Base-by-base conservation (phyloP, 164 flowering plant species). In the Tetrastigma voinierianum region DNA sequence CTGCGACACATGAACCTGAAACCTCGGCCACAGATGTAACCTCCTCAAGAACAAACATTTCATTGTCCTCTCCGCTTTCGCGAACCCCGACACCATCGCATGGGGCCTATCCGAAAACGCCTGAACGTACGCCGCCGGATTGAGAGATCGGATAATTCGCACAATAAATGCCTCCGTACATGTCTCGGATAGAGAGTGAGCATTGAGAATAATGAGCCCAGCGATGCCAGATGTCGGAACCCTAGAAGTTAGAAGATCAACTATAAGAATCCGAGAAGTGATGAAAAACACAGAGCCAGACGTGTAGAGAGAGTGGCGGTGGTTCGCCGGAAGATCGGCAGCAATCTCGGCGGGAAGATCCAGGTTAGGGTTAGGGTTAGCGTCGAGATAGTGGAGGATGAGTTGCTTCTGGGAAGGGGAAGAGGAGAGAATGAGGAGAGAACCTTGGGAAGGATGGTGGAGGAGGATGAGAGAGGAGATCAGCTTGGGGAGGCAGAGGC, bases 1-100 rank as follows among this genome's bases (percentile, higher is more conserved):
- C 80, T 96, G 81, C n/a, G 91, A 84, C 12, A 96, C 97, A 47
- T 77, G 77, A 1, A 96, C 90, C 69, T 96, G 99, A 79, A 96
- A 96, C 80, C 99, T 79, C 16, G 99, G 99, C 99, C 98, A 93
- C 49, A 96, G 71, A 67, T 88, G 89, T 69, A 93, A 66, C 65
- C 72, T 83, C 74, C 85, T 76, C 1, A 93, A 57, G 45, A 59
- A 83, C 71, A 96, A 76, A 49, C 86, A 80, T 76, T 85, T 88
- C 85, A 96, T 81, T 4, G 77, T 84, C 73, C 97, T 57, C 79
- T 96, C 98, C 0, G 93, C 86, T 75, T 91, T 96, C 1, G 91
- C 83, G 52, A 93, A 96, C 16, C 95, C 98, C 0, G 93, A 64
- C 0, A 91, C 91, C 98, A 96, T 91, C 0, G 91, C 75, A 0